Evolutionary conservation across 192 early-diverging fungal species (phyloP), one percentile per base, ranked within the genome.

Genomic region (Coemansia erecta): DNA sequence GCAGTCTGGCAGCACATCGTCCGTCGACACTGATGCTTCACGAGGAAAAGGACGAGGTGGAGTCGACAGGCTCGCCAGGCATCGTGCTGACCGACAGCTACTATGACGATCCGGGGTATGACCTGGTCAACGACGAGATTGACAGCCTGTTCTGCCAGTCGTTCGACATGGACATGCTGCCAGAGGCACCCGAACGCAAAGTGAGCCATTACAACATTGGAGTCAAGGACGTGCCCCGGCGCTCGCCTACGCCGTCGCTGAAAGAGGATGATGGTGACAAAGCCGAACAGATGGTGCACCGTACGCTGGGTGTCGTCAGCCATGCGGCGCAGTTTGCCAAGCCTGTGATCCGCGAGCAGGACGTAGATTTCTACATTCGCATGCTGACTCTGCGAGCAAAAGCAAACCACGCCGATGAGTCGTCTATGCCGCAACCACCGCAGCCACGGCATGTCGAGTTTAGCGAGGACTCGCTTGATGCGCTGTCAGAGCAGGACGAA

Each of bases 101-200:
- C 51, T 61, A 41, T 24, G 53, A 64, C 46, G 75, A 78, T 22
- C 18, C 48, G 2, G 75, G 75, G 18, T 78, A 65, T 12, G 75
- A 78, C 50, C 54, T 78, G 54, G 65, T 41, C 31, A 50, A 53
- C 21, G 51, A 48, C 7, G 58, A 63, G 13, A 59, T 78, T 11
- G 65, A 64, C 64, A 68, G 66, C 41, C 26, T 51, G 44, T 68
- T 57, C 45, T 64, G 65, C 39, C 54, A 55, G 42, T 72, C 69
- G 11, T 78, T 78, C 61, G 74, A 77, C 42, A 51, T 71, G 41
- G 68, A 77, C 39, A 49, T 63, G 58, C 61, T 77, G 15, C 74
- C 74, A 22, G 74, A 77, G 14, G 61, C 64, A 4, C 74, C 74
- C 15, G 53, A 60, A 33, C 74, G 74, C 61, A 59, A 58, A 14